Percentiles rank a stretch among this genome's conserved stretches.
Conservation (phyloP, 2,329 filamentous ascomycete genomes). For the Ascochyta viciae-villosae region DNA sequence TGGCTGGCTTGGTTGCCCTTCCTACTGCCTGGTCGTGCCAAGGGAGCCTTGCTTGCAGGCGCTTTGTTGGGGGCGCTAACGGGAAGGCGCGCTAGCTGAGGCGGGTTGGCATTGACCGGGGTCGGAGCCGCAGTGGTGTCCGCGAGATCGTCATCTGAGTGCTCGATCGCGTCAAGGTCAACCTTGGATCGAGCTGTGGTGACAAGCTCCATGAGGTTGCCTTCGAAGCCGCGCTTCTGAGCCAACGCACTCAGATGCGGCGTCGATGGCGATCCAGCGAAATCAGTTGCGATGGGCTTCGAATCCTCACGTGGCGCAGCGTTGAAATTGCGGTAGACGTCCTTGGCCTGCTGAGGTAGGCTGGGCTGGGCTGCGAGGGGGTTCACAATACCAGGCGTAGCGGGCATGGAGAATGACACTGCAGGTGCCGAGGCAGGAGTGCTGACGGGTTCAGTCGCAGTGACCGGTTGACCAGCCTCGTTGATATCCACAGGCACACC, state of each 20-base stretch:
- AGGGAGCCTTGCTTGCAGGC: conserved; percentile 37
- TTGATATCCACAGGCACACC: conserved; percentile 81
- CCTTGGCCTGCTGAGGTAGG: conserved; percentile 36
- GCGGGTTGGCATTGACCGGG: conserved; percentile 35
- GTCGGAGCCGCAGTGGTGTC: conserved; percentile 40
- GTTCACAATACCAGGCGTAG: conserved; percentile 45
- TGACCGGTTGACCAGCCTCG: conserved; percentile 53
- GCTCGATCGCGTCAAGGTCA: conserved; percentile 45
- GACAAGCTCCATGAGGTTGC: conserved; percentile 48
- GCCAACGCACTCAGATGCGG: conserved; percentile 52
- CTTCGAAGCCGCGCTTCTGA: conserved; percentile 52
- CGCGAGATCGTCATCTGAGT: conserved; percentile 45
- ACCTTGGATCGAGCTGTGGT: conserved; percentile 47
- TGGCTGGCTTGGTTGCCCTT: conserved; percentile 39
- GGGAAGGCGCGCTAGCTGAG: conserved; percentile 44
- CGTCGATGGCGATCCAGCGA: conserved; percentile 49
- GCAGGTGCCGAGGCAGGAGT: conserved; percentile 38
- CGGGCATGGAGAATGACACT: conserved; percentile 36
- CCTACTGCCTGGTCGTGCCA: conserved; percentile 43
- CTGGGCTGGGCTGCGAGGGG: conserved; percentile 40
- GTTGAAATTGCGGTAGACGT: conserved; percentile 42
- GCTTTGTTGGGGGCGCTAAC: conserved; percentile 31
- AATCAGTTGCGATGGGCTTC: conserved; percentile 27
- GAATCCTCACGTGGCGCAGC: conserved; percentile 25
- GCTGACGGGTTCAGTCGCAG: conserved; percentile 41